These are phyloP conservation scores for Paraphysoderma sedebokerense DNA, from an alignment of 371 early-diverging fungal species.

Conservation along the genomic window DNA sequence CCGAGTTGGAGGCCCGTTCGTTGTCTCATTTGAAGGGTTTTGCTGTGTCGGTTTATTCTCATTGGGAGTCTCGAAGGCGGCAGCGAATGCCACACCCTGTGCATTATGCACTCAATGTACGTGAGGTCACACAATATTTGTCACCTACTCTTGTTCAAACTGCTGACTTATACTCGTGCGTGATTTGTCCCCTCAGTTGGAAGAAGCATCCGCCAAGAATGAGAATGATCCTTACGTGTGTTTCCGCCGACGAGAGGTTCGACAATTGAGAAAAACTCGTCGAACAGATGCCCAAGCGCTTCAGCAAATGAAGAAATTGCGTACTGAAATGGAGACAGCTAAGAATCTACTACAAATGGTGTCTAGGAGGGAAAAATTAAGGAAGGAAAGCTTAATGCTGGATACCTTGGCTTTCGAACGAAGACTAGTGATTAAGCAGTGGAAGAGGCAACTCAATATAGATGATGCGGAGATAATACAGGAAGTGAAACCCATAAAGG, in stretches of 20 bases:
- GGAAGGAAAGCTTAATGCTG: too few species aligned
- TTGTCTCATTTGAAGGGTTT: too few species aligned
- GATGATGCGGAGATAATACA: too few species aligned
- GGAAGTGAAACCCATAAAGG: too few species aligned
- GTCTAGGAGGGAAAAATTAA: slow-evolving; percentile 63
- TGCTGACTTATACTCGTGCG: slow-evolving; percentile 12
- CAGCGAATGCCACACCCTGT: too few species aligned
- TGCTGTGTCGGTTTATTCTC: too few species aligned
- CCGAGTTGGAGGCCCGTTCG: too few species aligned
- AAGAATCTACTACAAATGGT: slow-evolving; percentile 60
- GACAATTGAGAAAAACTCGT: slow-evolving; percentile 68
- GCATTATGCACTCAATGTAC: slow-evolving; percentile 32
- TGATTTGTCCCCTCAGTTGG: neutral
- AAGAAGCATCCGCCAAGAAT: slow-evolving; percentile 43
- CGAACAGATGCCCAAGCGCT: slow-evolving; percentile 72
- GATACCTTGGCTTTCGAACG: too few species aligned
- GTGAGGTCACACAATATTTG: neutral
- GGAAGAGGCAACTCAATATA: too few species aligned
- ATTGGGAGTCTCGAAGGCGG: too few species aligned
- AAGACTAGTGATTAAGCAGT: too few species aligned
- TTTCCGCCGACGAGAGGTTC: slow-evolving; percentile 84
- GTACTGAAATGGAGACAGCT: slow-evolving; percentile 59
- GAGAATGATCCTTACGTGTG: slow-evolving; percentile 91
- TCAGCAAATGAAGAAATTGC: slow-evolving; percentile 63
- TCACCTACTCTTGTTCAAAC: neutral